phyloP scores from a whole-genome alignment of 805 yeast genomes.

The Komagataella phaffii region DNA sequence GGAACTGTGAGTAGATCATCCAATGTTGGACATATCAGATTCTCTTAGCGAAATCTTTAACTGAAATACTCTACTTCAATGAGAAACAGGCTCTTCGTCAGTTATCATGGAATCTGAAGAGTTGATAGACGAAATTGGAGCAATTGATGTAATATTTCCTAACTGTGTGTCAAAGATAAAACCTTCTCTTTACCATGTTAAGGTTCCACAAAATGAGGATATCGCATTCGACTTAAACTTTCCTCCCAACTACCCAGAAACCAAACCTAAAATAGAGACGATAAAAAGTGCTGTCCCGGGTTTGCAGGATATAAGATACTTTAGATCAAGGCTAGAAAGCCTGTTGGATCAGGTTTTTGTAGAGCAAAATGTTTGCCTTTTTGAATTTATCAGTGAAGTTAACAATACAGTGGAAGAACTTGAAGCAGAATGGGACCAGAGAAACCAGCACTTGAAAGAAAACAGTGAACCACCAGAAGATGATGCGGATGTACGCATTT shows the following conservation, averaged over 20 bases:
- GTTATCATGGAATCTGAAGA: slow-evolving; percentile 25
- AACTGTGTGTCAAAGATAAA: slow-evolving; percentile 27
- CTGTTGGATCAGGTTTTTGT: slow-evolving; percentile 38
- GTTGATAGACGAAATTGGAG: slow-evolving; percentile 59
- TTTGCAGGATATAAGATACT: slow-evolving; percentile 12
- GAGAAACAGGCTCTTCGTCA: background rate
- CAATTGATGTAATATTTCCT: slow-evolving; percentile 83
- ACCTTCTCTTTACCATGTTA: slow-evolving; percentile 29
- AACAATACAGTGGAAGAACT: slow-evolving; percentile 33
- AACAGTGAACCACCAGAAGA: slow-evolving; percentile 1
- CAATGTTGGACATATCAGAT: background rate
- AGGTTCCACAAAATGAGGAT: slow-evolving; percentile 49
- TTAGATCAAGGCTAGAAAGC: slow-evolving; percentile 32
- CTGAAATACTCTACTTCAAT: background rate
- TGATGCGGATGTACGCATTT: background rate
- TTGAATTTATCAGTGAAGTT: slow-evolving; percentile 61
- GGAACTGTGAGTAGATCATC: no score
- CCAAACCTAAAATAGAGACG: slow-evolving; percentile 49
- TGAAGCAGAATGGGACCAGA: background rate
- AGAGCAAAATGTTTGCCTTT: slow-evolving; percentile 61
- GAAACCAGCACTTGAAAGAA: background rate
- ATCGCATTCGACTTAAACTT: slow-evolving; percentile 56
- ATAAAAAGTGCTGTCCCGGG: slow-evolving; percentile 22
- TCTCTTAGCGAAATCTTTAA: background rate
- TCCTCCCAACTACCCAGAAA: slow-evolving; percentile 57